phyloP scores from a whole-genome alignment of 805 yeast species.

The Torulaspora delbrueckii region DNA sequence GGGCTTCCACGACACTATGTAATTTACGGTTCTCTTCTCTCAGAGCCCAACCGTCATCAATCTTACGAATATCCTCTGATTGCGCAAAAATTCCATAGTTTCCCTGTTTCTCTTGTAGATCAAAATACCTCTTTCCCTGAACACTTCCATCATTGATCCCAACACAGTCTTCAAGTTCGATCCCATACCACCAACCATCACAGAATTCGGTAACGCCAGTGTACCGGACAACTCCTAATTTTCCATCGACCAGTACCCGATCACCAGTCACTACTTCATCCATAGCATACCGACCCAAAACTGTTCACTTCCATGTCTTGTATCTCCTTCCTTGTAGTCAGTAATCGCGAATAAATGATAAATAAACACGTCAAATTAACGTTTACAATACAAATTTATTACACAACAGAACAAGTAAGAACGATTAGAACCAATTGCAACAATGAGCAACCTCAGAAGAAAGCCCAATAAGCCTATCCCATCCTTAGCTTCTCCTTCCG shows the following conservation, averaged over 20 bases:
- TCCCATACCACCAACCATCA: conserved; percentile 72
- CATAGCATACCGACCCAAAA: not conserved
- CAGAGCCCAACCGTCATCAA: not conserved
- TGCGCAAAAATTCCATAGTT: conserved; percentile 10
- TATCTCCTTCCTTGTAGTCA: not conserved
- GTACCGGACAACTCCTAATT: conserved; percentile 45
- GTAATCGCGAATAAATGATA: not conserved
- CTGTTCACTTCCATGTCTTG: not conserved
- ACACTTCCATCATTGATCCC: conserved; percentile 83
- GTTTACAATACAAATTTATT: not conserved
- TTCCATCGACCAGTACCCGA: conserved; percentile 37
- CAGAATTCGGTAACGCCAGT: conserved; percentile 56
- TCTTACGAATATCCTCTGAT: conserved; percentile 2
- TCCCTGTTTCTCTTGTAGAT: conserved; percentile 33
- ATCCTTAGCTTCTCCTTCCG: conserved; percentile 14
- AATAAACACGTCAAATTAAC: not conserved
- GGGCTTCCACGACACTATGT: not conserved
- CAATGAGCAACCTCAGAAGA: conserved; percentile 14
- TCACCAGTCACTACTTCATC: conserved; percentile 24
- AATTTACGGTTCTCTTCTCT: conserved; percentile 1
- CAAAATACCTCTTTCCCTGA: conserved; percentile 55
- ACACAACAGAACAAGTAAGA: not conserved
- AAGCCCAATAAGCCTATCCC: conserved; percentile 12
- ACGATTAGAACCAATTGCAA: not conserved
- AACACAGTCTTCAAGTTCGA: conserved; percentile 65